A percentile compares a stretch with the other conserved stretches of the same genome.
phyloP scores from a whole-genome alignment of 305 asterid genomes.

The Coffea humblotiana region DNA sequence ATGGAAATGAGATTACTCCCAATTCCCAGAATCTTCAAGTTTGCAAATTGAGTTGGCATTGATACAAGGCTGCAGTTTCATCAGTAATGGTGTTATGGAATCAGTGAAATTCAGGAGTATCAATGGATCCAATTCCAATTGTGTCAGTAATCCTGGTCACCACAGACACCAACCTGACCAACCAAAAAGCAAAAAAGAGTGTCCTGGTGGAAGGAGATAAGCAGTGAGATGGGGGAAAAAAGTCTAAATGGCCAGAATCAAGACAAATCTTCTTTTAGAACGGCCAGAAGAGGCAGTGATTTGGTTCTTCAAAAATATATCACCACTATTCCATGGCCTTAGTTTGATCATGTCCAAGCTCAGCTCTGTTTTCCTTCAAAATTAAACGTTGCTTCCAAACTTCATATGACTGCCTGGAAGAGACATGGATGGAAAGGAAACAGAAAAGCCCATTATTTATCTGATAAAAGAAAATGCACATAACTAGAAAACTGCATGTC shows the following conservation, averaged over 20 bases:
- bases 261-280: background rate
- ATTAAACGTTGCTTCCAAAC: background rate
- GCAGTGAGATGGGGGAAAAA: background rate
- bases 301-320: background rate
- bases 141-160: background rate
- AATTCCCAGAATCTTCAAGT: too few species aligned
- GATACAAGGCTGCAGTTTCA: too few species aligned
- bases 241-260: background rate
- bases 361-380: background rate
- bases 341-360: background rate
- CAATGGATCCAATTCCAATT: too few species aligned
- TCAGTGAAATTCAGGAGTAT: too few species aligned
- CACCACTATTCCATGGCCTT: background rate
- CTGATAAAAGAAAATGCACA: background rate
- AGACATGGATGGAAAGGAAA: background rate
- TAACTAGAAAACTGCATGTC: background rate
- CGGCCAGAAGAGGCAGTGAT: background rate
- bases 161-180: background rate
- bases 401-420: background rate
- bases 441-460: too few species aligned
- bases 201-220: too few species aligned
- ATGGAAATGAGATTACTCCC: too few species aligned
- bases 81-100: too few species aligned
- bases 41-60: too few species aligned
- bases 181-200: background rate